A percentile compares a stretch with the other conserved stretches of the same genome.
Evolutionary conservation across 805 yeast species (phyloP).

Genomic region (Candida loeiensis): DNA sequence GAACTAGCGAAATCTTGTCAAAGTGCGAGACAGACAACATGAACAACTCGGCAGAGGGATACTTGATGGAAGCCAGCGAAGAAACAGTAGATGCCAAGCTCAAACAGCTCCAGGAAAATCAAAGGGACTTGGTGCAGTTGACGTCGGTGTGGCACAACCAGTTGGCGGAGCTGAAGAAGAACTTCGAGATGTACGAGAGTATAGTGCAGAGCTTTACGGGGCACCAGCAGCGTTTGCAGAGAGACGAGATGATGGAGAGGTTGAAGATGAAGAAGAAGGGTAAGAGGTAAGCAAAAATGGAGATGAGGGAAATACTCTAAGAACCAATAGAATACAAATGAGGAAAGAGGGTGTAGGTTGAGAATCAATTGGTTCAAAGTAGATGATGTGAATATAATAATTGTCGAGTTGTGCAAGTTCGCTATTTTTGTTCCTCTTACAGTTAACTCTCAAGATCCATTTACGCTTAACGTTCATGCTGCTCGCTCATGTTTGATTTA

Average conservation of each 20-base stretch:
- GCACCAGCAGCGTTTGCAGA: slow-evolving; percentile 75
- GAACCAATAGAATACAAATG: no score
- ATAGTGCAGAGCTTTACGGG: slow-evolving; percentile 90
- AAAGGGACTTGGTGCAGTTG: slow-evolving; percentile 23
- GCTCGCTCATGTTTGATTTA: no score
- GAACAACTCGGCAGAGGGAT: slow-evolving; percentile 27
- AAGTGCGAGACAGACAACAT: slow-evolving; percentile 33
- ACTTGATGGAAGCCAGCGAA: slow-evolving; percentile 20
- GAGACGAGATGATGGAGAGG: slow-evolving; percentile 41
- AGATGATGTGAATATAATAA: no score
- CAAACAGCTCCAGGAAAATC: slow-evolving; percentile 27
- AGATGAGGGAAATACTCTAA: no score
- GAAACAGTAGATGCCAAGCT: slow-evolving; percentile 26
- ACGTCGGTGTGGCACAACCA: slow-evolving; percentile 51
- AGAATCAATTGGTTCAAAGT: no score
- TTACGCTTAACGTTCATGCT: no score
- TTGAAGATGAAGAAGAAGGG: slow-evolving; percentile 15
- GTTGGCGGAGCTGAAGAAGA: slow-evolving; percentile 48
- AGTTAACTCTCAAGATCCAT: no score
- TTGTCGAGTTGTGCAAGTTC: no score
- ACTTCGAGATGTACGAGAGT: slow-evolving; percentile 74
- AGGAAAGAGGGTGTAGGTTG: not conserved
- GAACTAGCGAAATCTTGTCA: slow-evolving; percentile 26
- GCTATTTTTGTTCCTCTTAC: no score
- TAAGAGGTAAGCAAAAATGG: not conserved